Percentiles rank a stretch among this genome's conserved stretches.
phyloP scores from a whole-genome alignment of 495 filamentous ascomycete species.

The Aspergillus sparsus region DNA sequence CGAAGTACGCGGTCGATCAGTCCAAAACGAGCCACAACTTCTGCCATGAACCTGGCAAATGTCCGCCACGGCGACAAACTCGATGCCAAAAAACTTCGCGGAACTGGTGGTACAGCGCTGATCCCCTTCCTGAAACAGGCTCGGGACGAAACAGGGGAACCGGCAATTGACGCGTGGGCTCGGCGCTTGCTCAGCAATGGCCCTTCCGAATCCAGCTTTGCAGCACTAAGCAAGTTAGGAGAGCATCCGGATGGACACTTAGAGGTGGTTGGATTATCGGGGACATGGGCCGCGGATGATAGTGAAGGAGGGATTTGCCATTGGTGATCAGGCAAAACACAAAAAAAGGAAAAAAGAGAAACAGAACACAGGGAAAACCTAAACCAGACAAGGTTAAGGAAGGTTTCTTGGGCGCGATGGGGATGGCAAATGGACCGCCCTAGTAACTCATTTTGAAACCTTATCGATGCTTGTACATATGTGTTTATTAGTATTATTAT shows the following conservation, averaged over 20 bases:
- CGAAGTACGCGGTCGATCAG: slow-evolving; percentile 47
- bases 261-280: slow-evolving; percentile 76
- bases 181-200: slow-evolving; percentile 67
- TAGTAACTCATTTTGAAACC: too few relatives aligned
- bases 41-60: slow-evolving; percentile 66
- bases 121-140: slow-evolving; percentile 96
- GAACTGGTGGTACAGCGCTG: slow-evolving; percentile 88
- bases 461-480: too few relatives aligned
- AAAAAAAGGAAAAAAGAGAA: neutral
- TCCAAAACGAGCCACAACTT: slow-evolving; percentile 35
- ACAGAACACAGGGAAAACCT: neutral
- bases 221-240: slow-evolving; percentile 64
- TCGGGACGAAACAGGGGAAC: slow-evolving; percentile 91
- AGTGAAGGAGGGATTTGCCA: slow-evolving; percentile 76
- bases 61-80: slow-evolving; percentile 49
- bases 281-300: slow-evolving; percentile 83
- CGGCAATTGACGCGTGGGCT: slow-evolving; percentile 83
- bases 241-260: slow-evolving; percentile 63
- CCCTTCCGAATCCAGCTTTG: slow-evolving; percentile 38
- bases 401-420: too few relatives aligned
- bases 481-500: too few relatives aligned
- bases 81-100: slow-evolving; percentile 65
- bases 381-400: too few relatives aligned
- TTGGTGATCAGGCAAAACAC: slow-evolving; percentile 37
- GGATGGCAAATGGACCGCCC: too few relatives aligned